phyloP scores from a whole-genome alignment of 2,329 filamentous ascomycete genomes.

The Botryotinia globosa region DNA sequence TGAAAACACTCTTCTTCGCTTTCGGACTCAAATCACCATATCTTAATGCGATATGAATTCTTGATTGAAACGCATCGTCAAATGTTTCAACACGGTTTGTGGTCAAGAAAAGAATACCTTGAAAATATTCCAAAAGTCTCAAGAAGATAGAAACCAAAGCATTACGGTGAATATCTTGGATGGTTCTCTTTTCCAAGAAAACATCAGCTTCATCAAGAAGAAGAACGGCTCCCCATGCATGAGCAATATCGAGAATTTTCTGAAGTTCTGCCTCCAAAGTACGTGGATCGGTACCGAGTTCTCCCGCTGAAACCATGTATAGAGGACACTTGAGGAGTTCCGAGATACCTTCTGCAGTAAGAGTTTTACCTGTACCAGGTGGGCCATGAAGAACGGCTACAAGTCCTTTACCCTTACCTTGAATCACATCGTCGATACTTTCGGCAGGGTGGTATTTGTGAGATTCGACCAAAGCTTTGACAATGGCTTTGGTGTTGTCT shows the following conservation, averaged over 20 bases:
- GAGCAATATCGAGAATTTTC: constrained; percentile 81
- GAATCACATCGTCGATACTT: constrained; percentile 79
- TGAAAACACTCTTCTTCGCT: constrained; percentile 78
- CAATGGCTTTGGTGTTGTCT: constrained; percentile 59
- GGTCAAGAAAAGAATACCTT: constrained; percentile 85
- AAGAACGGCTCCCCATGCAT: constrained; percentile 81
- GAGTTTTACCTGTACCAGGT: constrained; percentile 83
- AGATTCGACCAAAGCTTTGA: constrained; percentile 78
- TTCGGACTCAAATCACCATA: constrained; percentile 72
- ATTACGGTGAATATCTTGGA: constrained; percentile 82
- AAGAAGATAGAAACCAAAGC: constrained; percentile 85
- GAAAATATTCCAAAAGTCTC: constrained; percentile 84
- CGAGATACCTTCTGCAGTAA: constrained; percentile 83
- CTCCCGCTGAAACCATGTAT: constrained; percentile 79
- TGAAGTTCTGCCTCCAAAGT: constrained; percentile 74
- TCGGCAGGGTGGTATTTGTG: constrained; percentile 79
- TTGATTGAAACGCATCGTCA: constrained; percentile 84
- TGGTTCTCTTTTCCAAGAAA: constrained; percentile 78
- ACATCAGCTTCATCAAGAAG: constrained; percentile 84
- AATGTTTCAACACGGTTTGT: constrained; percentile 87
- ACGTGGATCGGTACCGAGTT: constrained; percentile 74
- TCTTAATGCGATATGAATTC: constrained; percentile 76
- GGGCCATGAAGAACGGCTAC: constrained; percentile 80
- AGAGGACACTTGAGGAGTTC: constrained; percentile 78
- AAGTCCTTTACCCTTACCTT: constrained; percentile 82